Evolutionary conservation across 2,329 filamentous ascomycete species (phyloP), one percentile per base, ranked within the genome.

Genomic region (Didymella sp.): DNA sequence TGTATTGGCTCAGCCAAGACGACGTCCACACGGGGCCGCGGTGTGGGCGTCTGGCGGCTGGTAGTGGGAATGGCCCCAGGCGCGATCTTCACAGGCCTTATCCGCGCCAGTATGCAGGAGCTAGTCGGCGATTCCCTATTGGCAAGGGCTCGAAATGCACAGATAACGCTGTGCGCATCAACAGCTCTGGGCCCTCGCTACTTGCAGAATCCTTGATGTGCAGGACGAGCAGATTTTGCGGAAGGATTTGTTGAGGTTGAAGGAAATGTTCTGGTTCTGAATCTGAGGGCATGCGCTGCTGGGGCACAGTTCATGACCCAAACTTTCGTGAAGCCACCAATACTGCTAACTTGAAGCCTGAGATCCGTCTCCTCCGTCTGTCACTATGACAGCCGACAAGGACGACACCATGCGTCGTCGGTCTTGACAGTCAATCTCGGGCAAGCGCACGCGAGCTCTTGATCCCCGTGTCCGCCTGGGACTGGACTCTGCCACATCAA

Each of bases 1-100:
- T 67, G 69, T 72, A 73, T 71, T 71, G 70, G 69, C 56, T 60
- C 61, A 50, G 68, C 66, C 65, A 70, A 70, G 67, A 60, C 51
- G 50, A 42, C 38, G 49, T 49, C 42, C 54, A 52, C 48, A 58
- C 31, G 48, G 44, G 54, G 54, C 44, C 43, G 44, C 49, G 40
- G 25, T 42, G 55, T 47, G 49, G 49, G 44, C 49, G 49, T 45
- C 43, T 49, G 44, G 49, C 49, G 49, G 55, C 56, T 58, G 21
- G 55, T 58, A 52, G 54, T 57, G 53, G 48, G 48, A 43, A 57
- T 51, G 25, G 30, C 44, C 56, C 50, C 51, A 51, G 47, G 46
- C 56, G 47, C 56, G 56, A 59, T 59, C 56, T 55, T 55, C 56
- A 48, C 51, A 54, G 51, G 56, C 51, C 47, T 55, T 54, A 53